Conservation (phyloP, 768 basidiomycete genomes). For the Terana coerulea region DNA sequence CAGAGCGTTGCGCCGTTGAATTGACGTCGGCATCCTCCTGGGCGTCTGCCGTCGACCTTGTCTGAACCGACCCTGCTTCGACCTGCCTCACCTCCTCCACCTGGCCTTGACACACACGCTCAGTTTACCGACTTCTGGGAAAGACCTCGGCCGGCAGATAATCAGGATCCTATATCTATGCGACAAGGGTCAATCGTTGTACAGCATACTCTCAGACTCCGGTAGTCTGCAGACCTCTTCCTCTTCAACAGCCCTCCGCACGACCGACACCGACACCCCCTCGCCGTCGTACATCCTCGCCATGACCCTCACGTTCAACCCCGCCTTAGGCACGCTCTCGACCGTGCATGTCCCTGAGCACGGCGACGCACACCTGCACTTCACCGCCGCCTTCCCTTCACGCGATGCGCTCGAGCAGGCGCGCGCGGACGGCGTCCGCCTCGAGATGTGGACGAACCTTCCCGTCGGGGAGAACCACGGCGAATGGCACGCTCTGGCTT, state of each 20-base stretch:
- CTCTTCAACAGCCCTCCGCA: constrained; percentile 2
- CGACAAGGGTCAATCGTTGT: no score
- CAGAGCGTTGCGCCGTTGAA: background rate
- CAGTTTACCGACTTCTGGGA: background rate
- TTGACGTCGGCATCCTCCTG: constrained; percentile 1
- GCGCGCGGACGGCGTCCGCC: constrained; percentile 16
- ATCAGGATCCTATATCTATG: no score
- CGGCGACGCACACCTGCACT: constrained; percentile 15
- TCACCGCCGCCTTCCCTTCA: constrained; percentile 23
- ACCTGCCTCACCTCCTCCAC: constrained; percentile 3
- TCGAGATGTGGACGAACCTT: constrained; percentile 30
- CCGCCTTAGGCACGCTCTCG: constrained; percentile 20
- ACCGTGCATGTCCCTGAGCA: constrained; percentile 11
- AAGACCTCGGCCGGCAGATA: background rate
- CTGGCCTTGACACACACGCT: background rate
- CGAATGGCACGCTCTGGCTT: constrained; percentile 24
- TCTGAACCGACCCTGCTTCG: background rate
- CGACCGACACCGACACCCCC: background rate
- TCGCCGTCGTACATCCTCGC: background rate
- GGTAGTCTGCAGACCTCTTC: constrained; percentile 11
- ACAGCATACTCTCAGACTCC: constrained; percentile 12
- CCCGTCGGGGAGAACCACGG: constrained; percentile 18
- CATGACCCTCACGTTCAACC: constrained; percentile 14
- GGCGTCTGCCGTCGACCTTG: background rate
- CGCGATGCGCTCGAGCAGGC: constrained; percentile 19